Conservation (phyloP, 768 basidiomycete species). For the Chiua virens region DNA sequence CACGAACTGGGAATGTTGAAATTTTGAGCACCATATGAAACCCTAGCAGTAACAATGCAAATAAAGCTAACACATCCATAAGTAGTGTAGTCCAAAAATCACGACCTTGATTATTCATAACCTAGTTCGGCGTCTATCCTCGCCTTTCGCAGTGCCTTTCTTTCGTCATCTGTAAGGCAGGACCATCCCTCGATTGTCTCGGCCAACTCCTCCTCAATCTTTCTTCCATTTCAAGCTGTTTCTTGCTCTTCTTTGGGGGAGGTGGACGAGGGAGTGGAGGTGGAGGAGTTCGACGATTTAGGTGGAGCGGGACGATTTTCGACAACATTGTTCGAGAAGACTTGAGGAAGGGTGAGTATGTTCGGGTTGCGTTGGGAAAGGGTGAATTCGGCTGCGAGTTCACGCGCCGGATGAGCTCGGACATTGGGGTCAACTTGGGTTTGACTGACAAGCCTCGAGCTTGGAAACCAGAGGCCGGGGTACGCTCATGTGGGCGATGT, state of each 20-base stretch:
- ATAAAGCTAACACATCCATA: constrained; percentile 5
- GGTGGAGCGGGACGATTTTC: constrained; percentile 74
- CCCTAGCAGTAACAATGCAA: neutral
- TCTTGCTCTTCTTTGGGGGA: constrained; percentile 77
- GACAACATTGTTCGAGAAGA: constrained; percentile 61
- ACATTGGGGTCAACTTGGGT: constrained; percentile 64
- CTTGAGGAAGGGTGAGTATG: constrained; percentile 68
- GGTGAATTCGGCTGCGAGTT: constrained; percentile 68
- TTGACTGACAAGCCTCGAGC: constrained; percentile 43
- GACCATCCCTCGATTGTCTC: constrained; percentile 72
- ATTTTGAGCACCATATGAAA: no score
- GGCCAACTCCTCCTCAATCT: constrained; percentile 77
- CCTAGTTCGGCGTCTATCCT: constrained; percentile 67
- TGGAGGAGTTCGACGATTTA: constrained; percentile 70
- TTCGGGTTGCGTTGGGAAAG: constrained; percentile 22
- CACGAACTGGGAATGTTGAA: no score
- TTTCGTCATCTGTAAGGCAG: constrained; percentile 38
- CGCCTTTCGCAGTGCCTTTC: constrained; percentile 53
- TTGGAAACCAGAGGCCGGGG: constrained; percentile 8
- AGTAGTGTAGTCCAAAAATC: neutral
- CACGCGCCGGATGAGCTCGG: constrained; percentile 72
- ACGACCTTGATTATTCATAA: constrained; percentile 40
- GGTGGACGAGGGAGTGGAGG: constrained; percentile 70
- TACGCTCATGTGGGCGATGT: constrained; percentile 4
- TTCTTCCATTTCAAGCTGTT: constrained; percentile 73